Evolutionary conservation across 208 protist species (phyloP).

Genomic region (Acanthamoeba healyi): DNA sequence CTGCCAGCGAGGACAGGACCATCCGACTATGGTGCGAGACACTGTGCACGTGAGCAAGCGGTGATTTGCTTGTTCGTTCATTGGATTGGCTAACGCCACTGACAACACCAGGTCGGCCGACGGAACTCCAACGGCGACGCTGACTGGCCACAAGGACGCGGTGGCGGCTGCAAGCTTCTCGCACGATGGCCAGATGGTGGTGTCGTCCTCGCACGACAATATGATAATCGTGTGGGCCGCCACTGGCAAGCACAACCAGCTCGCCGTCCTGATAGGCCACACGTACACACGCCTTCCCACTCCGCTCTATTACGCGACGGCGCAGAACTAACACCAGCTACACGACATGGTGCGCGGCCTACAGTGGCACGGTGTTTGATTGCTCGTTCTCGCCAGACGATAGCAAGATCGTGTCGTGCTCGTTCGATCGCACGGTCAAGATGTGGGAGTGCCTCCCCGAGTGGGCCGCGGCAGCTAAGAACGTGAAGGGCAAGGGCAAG

Average conservation of each 20-base stretch:
- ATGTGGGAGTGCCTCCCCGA: conserved; percentile 23
- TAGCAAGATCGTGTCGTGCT: conserved; percentile 71
- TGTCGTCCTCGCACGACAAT: conserved; percentile 46
- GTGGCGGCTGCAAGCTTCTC: conserved; percentile 72
- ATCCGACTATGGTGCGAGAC: neutral
- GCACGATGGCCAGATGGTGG: neutral
- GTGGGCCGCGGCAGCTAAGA: neutral
- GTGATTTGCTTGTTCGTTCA: too few species aligned
- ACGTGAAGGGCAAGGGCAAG: neutral
- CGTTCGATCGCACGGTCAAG: conserved; percentile 67
- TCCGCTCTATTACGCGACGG: neutral
- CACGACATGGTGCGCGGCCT: too few species aligned
- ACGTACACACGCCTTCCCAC: neutral
- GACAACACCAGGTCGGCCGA: neutral
- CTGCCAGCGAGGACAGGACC: conserved; percentile 2
- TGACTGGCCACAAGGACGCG: conserved; percentile 80
- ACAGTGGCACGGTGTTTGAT: conserved; percentile 66
- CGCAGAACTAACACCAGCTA: too few species aligned
- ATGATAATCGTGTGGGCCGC: conserved; percentile 26
- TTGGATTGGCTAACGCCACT: too few species aligned
- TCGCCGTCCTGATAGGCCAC: conserved; percentile 17
- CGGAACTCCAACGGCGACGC: neutral
- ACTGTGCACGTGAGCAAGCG: neutral
- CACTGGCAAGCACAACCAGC: neutral
- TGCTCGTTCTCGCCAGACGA: conserved; percentile 78